Evolutionary conservation across 108 stramenopile species (phyloP).

Genomic region (Pseudonitzschia delicatissima): DNA sequence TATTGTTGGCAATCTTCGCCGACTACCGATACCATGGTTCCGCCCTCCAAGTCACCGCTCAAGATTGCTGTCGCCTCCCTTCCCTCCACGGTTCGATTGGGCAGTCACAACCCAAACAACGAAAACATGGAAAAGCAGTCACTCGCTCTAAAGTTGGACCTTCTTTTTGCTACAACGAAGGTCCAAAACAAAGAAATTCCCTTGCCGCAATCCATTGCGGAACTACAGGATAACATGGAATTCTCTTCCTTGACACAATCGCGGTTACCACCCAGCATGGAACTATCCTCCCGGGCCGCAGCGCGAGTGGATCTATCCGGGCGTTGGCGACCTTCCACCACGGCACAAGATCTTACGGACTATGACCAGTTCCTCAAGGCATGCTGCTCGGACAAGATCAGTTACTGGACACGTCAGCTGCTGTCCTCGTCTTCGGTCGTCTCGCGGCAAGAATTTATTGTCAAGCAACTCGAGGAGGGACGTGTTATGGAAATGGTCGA

Average conservation of each 20-base stretch:
- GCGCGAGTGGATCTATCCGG: not conserved
- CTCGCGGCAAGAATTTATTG: not conserved
- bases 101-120: no score
- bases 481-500: not conserved
- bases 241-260: no score
- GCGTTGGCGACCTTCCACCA: not conserved
- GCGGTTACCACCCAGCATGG: not conserved
- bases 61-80: no score
- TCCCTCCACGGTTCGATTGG: no score
- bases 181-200: not conserved
- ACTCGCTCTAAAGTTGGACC: not conserved
- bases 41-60: no score
- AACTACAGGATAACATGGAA: not conserved
- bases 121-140: not conserved
- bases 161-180: not conserved
- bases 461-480: not conserved
- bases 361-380: conserved; percentile 1
- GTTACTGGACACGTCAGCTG: conserved; percentile 8
- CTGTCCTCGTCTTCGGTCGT: not conserved
- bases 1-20: not conserved
- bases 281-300: not conserved
- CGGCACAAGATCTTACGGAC: no score
- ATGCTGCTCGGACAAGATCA: not conserved
- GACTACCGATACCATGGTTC: not conserved
- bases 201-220: not conserved